Conservation (phyloP, 805 yeast species). For the Starmerella sirachaensis region DNA sequence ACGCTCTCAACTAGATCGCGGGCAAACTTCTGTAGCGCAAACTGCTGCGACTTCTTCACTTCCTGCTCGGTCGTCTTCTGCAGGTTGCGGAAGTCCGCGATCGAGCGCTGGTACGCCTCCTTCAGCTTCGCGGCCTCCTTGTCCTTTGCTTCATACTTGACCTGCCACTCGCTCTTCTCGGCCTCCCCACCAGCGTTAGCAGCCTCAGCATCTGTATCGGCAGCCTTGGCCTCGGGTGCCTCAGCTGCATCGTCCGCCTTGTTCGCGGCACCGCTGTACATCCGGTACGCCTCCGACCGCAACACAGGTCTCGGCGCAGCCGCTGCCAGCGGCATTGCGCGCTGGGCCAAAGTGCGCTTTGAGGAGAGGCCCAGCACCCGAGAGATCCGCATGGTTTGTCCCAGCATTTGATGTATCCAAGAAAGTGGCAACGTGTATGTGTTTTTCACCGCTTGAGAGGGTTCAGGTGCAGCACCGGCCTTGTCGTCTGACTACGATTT, state of each 20-base stretch:
- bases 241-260: slow-evolving; percentile 6
- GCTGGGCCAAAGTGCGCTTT: background rate
- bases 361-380: slow-evolving; percentile 3
- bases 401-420: slow-evolving; percentile 7
- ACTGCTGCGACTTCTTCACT: slow-evolving; percentile 74
- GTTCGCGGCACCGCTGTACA: slow-evolving; percentile 5
- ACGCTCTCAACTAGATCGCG: slow-evolving; percentile 79
- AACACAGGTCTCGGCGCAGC: slow-evolving; percentile 1
- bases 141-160: slow-evolving; percentile 42
- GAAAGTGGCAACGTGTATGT: no score
- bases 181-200: slow-evolving; percentile 19
- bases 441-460: no score
- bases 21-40: slow-evolving; percentile 85
- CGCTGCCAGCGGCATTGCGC: background rate
- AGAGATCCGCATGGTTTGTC: slow-evolving; percentile 5
- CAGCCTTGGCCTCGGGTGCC: slow-evolving; percentile 18
- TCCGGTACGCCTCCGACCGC: background rate
- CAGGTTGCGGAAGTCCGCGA: slow-evolving; percentile 85
- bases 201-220: slow-evolving; percentile 21
- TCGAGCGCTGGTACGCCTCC: slow-evolving; percentile 67
- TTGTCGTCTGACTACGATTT: no score
- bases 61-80: slow-evolving; percentile 86
- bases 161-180: slow-evolving; percentile 32
- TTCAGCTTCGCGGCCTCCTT: slow-evolving; percentile 67
- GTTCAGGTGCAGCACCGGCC: no score